Evolutionary conservation across 23 red algal genomes (phyloP), one percentile per base, ranked within the genome.

Genomic region (Cyanidium caldarium): DNA sequence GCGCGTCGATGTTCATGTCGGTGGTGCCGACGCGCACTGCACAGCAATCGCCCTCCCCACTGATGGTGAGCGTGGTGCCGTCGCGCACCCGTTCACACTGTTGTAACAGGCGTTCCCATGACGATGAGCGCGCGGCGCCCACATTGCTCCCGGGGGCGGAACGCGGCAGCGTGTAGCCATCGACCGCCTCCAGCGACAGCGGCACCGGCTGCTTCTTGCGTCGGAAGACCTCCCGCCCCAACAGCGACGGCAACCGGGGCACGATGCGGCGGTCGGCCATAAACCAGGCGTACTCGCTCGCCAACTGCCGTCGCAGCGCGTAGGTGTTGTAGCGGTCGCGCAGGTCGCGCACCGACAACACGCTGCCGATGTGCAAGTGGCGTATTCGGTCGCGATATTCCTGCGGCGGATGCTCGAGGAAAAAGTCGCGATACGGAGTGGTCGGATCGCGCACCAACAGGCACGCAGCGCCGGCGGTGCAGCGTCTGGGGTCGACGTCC

Each of bases 81-180:
- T 61, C 51, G 51, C 10, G 51, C 7, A 61, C 23, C n/a, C 51
- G 51, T 61, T 61, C 51, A 61, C 51, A 61, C 21, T 16, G n/a
- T 21, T 28, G 51, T 10, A 61, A 10, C 13, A 61, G n/a, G n/a
- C 51, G 10, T 25, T 61, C 51, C 10, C n/a, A n/a, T n/a, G n/a
- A n/a, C n/a, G n/a, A n/a, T n/a, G n/a, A n/a, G n/a, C n/a, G n/a
- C n/a, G n/a, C n/a, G n/a, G 13, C 51, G 10, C 19, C 51, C 51
- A 61, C 51, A 25, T 16, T 10, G 21, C 7, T 28, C 19, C 13
- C 7, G 3, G 19, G 10, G 10, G 19, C 51, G 7, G 31, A 61
- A 61, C 51, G n/a, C 19, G 51, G 7, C 7, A 61, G 31, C n/a
- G 19, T 61, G n/a, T n/a, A n/a, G n/a, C n/a, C n/a, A n/a, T n/a